A percentile compares a stretch with the other conserved stretches of the same genome.
Conservation (phyloP, 2,329 filamentous ascomycete species). For the Arthrobotrys entomopaga region DNA sequence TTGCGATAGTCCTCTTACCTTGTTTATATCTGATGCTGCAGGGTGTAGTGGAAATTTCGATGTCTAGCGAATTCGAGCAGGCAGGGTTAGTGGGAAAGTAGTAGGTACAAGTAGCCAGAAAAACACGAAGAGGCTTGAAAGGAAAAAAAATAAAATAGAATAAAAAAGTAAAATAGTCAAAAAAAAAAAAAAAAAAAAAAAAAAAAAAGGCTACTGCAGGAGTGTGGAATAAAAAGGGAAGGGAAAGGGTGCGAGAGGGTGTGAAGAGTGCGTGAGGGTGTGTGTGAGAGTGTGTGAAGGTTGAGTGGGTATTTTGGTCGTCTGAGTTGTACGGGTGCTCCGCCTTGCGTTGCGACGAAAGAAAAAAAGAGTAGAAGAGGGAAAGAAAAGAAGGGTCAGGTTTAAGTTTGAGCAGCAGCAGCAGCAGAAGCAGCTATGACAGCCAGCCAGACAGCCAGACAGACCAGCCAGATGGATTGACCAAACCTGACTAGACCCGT, state of each 20-base stretch:
- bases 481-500: neutral
- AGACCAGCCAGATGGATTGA: neutral
- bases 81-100: conserved; percentile 47
- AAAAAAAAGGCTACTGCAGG: conserved; percentile 36
- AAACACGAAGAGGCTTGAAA: neutral
- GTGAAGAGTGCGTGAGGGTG: conserved; percentile 9
- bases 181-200: neutral
- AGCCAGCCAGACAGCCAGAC: conserved; percentile 5
- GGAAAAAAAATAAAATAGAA: neutral
- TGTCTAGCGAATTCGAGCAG: conserved; percentile 34
- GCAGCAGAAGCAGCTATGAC: no score
- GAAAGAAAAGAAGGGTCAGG: no score
- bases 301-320: conserved; percentile 2
- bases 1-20: conserved; percentile 32
- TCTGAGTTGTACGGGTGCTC: conserved; percentile 41
- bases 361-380: neutral
- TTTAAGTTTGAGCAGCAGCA: neutral
- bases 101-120: conserved; percentile 24
- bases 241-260: neutral
- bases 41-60: conserved; percentile 35
- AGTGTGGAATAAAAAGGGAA: conserved; percentile 16
- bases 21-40: conserved; percentile 38
- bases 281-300: conserved; percentile 11
- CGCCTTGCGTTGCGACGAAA: conserved; percentile 41
- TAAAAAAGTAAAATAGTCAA: neutral